Base-by-base conservation (phyloP, 495 filamentous ascomycete species). In the Endocarpon pusillum region DNA sequence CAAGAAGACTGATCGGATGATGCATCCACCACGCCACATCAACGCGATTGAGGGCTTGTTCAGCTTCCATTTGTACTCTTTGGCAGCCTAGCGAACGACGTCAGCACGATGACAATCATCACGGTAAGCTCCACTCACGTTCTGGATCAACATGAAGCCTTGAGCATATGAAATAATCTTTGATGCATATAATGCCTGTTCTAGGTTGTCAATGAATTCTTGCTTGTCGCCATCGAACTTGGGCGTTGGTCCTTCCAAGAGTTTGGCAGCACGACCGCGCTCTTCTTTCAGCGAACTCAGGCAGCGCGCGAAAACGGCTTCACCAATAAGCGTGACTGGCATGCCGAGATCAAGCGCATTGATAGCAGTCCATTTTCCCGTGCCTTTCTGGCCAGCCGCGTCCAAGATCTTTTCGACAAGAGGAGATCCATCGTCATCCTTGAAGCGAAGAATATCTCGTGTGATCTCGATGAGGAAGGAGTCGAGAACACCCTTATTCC, bases 131-230 rank as follows among this genome's bases (percentile, higher is more conserved):
- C 22, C 29, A 57, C 79, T 59, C 62, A 92, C 85, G 62, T 93
- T 76, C 67, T 96, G 89, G 71, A 97, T 94, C 52, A 97, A 73
- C 91, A 97, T 97, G 71, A 97, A 97, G 53, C 89, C 89, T 62
- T 97, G 89, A 44, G 87, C 83, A 54, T 97, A 97, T 23, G 89
- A 97, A 61, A 97, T 94, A 49, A 97, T 96, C 77, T 97, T 97
- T 39, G 89, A 96, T 36, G 89, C 89, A 49, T 97, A 97, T 37
- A 97, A 74, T 39, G 89, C 89, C 69, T 97, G 89, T 67, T 97
- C 89, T 29, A 97, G 78, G 61, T 97, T 82, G 40, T 82, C 81
- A 47, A 97, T 68, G 72, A 94, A 89, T 55, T 81, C 66, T 53
- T 86, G 67, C 71, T 79, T 84, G 72, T 94, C 72, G 49, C 86